phyloP scores from a whole-genome alignment of 2,329 filamentous ascomycete species.

The Fusarium sp. region DNA sequence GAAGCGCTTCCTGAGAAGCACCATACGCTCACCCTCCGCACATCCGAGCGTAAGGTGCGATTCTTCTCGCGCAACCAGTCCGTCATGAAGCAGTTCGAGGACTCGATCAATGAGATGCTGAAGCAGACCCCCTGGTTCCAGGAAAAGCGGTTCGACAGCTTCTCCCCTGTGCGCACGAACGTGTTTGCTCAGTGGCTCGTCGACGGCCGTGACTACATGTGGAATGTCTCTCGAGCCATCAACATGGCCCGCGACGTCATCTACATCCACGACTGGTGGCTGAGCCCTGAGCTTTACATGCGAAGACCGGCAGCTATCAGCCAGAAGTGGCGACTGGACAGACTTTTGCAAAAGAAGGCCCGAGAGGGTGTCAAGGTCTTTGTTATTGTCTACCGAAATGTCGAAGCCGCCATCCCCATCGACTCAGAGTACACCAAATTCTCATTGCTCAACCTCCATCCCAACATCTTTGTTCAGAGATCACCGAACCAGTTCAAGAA shows the following conservation, averaged over 20 bases:
- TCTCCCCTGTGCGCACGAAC: conserved; percentile 86
- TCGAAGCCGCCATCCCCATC: conserved; percentile 96
- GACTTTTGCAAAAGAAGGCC: conserved; percentile 92
- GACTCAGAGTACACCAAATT: conserved; percentile 99
- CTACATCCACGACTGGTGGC: conserved; percentile 99
- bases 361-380: conserved; percentile 97
- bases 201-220: conserved; percentile 98
- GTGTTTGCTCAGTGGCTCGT: conserved; percentile 97
- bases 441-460: conserved; percentile 92
- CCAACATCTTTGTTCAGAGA: conserved; percentile 94
- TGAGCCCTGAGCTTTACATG: conserved; percentile 96
- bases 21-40: conserved; percentile 88
- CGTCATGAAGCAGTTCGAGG: conserved; percentile 90
- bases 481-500: conserved; percentile 98
- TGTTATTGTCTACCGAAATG: conserved; percentile 97
- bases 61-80: conserved; percentile 92
- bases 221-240: conserved; percentile 97
- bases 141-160: conserved; percentile 90
- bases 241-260: conserved; percentile 98
- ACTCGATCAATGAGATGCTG: conserved; percentile 90
- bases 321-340: conserved; percentile 96
- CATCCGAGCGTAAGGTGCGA: conserved; percentile 92
- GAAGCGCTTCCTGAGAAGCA: conserved; percentile 67
- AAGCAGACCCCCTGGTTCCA: conserved; percentile 85
- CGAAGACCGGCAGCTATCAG: conserved; percentile 93